Evolutionary conservation across 2,329 filamentous ascomycete species (phyloP), one percentile per base, ranked within the genome.

Genomic region (Periconia sp.): DNA sequence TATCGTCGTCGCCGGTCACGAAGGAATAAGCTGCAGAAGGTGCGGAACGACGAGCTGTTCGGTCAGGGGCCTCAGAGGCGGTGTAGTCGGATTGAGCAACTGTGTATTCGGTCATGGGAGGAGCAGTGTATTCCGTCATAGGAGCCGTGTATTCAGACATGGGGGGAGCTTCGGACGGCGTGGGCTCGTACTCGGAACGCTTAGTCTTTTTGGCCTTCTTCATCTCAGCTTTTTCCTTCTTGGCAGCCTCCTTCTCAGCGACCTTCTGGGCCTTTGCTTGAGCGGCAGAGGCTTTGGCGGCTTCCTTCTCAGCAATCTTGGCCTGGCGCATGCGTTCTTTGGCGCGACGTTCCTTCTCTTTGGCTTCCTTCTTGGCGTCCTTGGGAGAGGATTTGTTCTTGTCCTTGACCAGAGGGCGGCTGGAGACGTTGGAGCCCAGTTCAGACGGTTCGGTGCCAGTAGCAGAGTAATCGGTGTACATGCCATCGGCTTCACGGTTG

Each of bases 401-500:
- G 68, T 62, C 76, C 56, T 68, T 68, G 52, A 76, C 76, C 50
- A 87, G 80, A 41, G 70, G 73, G 58, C 59, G 65, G 59, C 61
- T 59, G 33, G 74, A 76, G 59, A 75, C 63, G 30, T 79, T 75
- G 52, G 76, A 76, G 64, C 73, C 70, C 40, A 88, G 79, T 59
- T 89, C 82, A 56, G 85, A 82, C 47, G 85, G 80, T 62, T 80
- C 82, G 37, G 85, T 87, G 85, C 46, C 65, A 47, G 87, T 87
- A 85, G 46, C 63, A 45, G 87, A 88, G 73, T 90, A 90, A 69
- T 95, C 90, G 82, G 91, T 96, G 60, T 85, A 79, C 55, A 86
- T 89, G 56, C 87, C 89, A 62, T 97, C 93, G 42, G 87, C 82
- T 61, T 89, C 81, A 64, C 88, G 87, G 76, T 97, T 97, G 72